Evolutionary conservation across 352 stramenopile genomes (phyloP), one percentile per base, ranked within the genome.

Genomic region (Aphanomyces stellatus): DNA sequence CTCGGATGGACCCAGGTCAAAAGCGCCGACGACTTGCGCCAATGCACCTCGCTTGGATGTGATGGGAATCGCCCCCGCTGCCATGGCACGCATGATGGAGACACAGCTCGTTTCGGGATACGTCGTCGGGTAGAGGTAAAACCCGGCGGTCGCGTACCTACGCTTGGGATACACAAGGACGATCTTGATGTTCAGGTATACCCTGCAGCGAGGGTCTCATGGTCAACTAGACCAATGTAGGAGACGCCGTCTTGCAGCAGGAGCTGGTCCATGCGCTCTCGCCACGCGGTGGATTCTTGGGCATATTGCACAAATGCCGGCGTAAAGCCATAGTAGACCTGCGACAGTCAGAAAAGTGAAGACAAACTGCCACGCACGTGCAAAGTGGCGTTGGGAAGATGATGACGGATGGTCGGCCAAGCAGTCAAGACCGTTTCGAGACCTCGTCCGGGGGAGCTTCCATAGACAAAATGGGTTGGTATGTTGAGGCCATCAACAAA

Each of bases 81-180:
- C 79, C 87, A 97, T 96, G 4, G 88, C 89, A 68, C 97, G 97
- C 82, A 97, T 97, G 41, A 96, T 73, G 4, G 92, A 91, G 24
- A 97, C 87, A 53, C 90, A 97, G 35, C 91, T 96, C 33, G 91
- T 97, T 70, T 98, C 91, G 15, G 77, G 76, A 62, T 85, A 97
- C 13, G 76, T 79, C 2, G 90, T 97, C 35, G 91, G 92, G 64
- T 97, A 97, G 40, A 97, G 70, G 43, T 92, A 90, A 57, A 98
- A 97, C 0, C 90, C 89, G 2, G 84, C 86, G 7, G 71, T 56
- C 0, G 85, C 80, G 61, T 91, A 64, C 37, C 55, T 64, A 51
- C 13, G 31, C 35, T 33, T 19, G 13, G 11, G 55, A 51, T 11
- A 46, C 17, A 51, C 11, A 34, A 43, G 31, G 13, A 53, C 19